Conservation (phyloP, 495 filamentous ascomycete genomes). For the Lentithecium fluviatile region DNA sequence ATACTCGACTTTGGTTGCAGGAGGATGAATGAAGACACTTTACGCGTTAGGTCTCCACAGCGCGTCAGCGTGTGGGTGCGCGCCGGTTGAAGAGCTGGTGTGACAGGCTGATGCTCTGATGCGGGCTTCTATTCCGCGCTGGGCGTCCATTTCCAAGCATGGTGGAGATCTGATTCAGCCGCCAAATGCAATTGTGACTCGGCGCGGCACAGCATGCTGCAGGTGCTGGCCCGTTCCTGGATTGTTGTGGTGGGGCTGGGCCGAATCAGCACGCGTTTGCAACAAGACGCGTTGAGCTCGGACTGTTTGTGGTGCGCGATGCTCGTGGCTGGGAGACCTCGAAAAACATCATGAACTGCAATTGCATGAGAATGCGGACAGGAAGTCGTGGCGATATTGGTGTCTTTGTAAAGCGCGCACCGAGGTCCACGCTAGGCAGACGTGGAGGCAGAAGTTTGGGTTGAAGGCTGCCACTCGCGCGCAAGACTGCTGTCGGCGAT, state of each 20-base stretch:
- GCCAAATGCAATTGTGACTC: neutral
- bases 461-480: slow-evolving; percentile 4
- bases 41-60: too few relatives aligned
- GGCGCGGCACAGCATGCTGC: slow-evolving; percentile 12
- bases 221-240: neutral
- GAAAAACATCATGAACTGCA: slow-evolving; percentile 5
- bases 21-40: too few relatives aligned
- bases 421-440: too few relatives aligned
- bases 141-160: slow-evolving; percentile 15
- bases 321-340: slow-evolving; percentile 12
- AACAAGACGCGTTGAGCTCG: slow-evolving; percentile 22
- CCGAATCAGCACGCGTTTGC: slow-evolving; percentile 23
- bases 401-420: slow-evolving; percentile 1
- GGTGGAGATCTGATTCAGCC: slow-evolving; percentile 12
- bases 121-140: neutral
- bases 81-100: too few relatives aligned
- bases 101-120: too few relatives aligned
- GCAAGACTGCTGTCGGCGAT: neutral
- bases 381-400: slow-evolving; percentile 8
- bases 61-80: too few relatives aligned
- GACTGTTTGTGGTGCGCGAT: slow-evolving; percentile 19
- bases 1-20: too few relatives aligned
- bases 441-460: neutral
- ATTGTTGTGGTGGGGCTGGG: slow-evolving; percentile 23
- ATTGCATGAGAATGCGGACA: neutral